These are phyloP conservation scores for Colletotrichum cordylinicola DNA, from an alignment of 2,329 filamentous ascomycete species.

Conservation along the genomic window DNA sequence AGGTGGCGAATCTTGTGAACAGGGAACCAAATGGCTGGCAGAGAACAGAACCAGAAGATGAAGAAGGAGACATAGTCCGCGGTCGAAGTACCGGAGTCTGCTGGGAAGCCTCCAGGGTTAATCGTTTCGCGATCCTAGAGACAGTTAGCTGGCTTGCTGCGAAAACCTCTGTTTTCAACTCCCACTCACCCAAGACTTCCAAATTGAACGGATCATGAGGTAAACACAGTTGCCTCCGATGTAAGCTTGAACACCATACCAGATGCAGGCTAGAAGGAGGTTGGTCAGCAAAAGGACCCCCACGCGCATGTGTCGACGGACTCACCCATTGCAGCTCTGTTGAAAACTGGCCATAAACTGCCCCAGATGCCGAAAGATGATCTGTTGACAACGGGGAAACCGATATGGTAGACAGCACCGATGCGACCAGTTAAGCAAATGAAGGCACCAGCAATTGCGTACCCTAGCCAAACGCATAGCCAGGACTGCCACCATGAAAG, in stretches of 20 bases:
- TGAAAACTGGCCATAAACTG: constrained; percentile 86
- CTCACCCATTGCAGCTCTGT: constrained; percentile 79
- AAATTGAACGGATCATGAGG: constrained; percentile 87
- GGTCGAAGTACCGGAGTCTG: constrained; percentile 73
- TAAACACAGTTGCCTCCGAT: constrained; percentile 87
- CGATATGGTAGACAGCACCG: constrained; percentile 86
- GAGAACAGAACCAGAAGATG: constrained; percentile 81
- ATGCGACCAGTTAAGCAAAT: constrained; percentile 82
- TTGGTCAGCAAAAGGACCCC: not conserved
- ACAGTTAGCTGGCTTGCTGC: not conserved
- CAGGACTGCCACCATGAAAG: constrained; percentile 92
- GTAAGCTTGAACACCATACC: constrained; percentile 87
- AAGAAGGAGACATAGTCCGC: constrained; percentile 82
- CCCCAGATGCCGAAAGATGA: constrained; percentile 91
- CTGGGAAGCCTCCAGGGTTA: constrained; percentile 64
- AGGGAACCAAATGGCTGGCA: constrained; percentile 88
- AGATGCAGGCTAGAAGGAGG: constrained; percentile 68
- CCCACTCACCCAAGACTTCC: constrained; percentile 66
- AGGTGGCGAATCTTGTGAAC: constrained; percentile 88
- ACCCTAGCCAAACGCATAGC: constrained; percentile 89
- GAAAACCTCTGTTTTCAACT: too few relatives aligned
- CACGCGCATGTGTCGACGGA: not conserved
- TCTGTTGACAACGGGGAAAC: constrained; percentile 81
- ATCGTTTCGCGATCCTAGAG: constrained; percentile 56
- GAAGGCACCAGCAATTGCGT: constrained; percentile 77